Conservation (phyloP, 1,139 yeast genomes). For the Zygoascus hellenicus region DNA sequence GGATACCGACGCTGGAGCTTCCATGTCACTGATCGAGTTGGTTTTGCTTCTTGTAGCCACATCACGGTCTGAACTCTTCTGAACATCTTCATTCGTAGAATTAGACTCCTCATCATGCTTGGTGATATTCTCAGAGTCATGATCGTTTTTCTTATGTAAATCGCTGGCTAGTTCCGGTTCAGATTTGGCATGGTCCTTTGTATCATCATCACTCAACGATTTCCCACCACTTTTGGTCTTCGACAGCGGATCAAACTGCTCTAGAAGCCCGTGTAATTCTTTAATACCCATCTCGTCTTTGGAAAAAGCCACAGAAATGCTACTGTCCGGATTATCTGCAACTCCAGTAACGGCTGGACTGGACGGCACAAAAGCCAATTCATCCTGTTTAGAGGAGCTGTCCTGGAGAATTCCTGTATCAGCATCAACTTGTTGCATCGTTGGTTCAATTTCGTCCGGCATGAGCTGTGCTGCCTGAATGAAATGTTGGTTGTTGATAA, state of each 20-base stretch:
- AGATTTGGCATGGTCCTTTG: slow-evolving; percentile 4
- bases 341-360: too few relatives aligned
- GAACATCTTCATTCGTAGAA: too few relatives aligned
- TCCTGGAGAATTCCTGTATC: too few relatives aligned
- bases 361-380: too few relatives aligned
- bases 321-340: slow-evolving; percentile 6
- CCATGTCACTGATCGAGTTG: background rate
- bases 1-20: background rate
- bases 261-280: slow-evolving; percentile 28
- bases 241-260: slow-evolving; percentile 32
- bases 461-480: too few relatives aligned
- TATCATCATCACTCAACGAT: background rate
- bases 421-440: too few relatives aligned
- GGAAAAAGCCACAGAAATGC: slow-evolving; percentile 14
- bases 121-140: background rate
- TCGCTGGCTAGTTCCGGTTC: background rate
- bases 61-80: too few relatives aligned
- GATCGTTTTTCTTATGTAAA: background rate
- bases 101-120: too few relatives aligned
- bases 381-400: too few relatives aligned
- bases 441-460: too few relatives aligned
- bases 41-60: background rate
- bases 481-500: too few relatives aligned
- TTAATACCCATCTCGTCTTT: slow-evolving; percentile 2
- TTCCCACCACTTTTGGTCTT: slow-evolving; percentile 6